Conservation (phyloP, 2,329 filamentous ascomycete species). For the Trichoderma atrobrunneum region DNA sequence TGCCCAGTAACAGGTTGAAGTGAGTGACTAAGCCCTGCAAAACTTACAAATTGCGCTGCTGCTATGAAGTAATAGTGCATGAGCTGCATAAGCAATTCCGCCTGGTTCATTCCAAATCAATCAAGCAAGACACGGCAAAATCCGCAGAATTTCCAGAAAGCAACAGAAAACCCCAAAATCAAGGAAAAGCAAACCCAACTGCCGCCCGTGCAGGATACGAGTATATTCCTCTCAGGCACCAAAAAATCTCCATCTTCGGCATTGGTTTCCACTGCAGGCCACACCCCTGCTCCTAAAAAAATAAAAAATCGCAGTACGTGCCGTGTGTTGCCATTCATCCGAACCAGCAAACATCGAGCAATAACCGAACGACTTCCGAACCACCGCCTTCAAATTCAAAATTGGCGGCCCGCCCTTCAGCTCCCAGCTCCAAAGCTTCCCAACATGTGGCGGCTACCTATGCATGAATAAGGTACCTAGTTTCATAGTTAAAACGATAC, state of each 20-base stretch:
- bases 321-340: constrained; percentile 10
- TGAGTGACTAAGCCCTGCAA: neutral
- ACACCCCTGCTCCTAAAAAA: neutral
- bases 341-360: neutral
- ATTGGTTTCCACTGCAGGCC: neutral
- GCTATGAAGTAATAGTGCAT: neutral
- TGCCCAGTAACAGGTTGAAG: too few relatives aligned
- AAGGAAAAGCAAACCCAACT: neutral
- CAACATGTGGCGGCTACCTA: neutral
- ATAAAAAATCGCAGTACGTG: neutral
- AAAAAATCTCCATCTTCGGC: neutral
- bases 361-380: constrained; percentile 18
- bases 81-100: neutral
- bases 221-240: neutral
- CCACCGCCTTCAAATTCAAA: neutral
- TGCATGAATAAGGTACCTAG: neutral
- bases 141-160: neutral
- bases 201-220: neutral
- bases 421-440: neutral
- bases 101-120: neutral
- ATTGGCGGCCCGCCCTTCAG: neutral
- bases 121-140: neutral
- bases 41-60: neutral
- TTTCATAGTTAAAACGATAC: neutral
- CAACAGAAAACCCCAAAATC: neutral